phyloP scores from a whole-genome alignment of 2,329 filamentous ascomycete genomes.

The Ophidiomyces ophidiicola region DNA sequence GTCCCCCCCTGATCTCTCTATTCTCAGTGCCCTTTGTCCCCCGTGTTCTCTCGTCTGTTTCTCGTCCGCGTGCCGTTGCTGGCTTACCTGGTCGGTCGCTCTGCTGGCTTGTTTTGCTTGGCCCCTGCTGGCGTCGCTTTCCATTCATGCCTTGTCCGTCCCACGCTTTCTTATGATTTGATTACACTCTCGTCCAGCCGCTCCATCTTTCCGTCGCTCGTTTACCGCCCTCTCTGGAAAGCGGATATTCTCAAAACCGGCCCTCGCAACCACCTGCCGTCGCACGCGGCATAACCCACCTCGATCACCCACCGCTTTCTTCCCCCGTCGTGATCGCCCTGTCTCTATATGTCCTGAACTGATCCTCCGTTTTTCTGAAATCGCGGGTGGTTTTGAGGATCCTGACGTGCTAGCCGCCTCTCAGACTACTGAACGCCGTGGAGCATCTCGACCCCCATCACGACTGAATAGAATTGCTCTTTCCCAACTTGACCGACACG shows the following conservation, averaged over 20 bases:
- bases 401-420: too few relatives aligned
- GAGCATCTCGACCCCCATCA: neutral
- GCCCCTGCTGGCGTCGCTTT: neutral
- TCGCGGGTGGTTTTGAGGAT: too few relatives aligned
- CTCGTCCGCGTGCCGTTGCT: neutral
- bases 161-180: slow-evolving; percentile 1
- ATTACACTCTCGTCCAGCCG: neutral
- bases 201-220: slow-evolving; percentile 7
- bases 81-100: neutral
- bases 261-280: neutral
- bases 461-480: too few relatives aligned
- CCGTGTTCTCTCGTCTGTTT: neutral
- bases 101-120: neutral
- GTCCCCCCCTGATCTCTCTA: neutral
- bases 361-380: too few relatives aligned
- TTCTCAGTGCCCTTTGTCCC: neutral
- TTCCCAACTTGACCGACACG: too few relatives aligned
- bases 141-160: neutral
- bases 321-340: too few relatives aligned
- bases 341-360: too few relatives aligned
- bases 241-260: neutral
- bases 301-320: too few relatives aligned
- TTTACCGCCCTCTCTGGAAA: slow-evolving; percentile 3
- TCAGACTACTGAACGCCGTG: neutral
- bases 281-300: neutral